Percentiles rank a stretch among this genome's conserved stretches.
Conservation (phyloP, 2,329 filamentous ascomycete species). For the Truncatella angustata region DNA sequence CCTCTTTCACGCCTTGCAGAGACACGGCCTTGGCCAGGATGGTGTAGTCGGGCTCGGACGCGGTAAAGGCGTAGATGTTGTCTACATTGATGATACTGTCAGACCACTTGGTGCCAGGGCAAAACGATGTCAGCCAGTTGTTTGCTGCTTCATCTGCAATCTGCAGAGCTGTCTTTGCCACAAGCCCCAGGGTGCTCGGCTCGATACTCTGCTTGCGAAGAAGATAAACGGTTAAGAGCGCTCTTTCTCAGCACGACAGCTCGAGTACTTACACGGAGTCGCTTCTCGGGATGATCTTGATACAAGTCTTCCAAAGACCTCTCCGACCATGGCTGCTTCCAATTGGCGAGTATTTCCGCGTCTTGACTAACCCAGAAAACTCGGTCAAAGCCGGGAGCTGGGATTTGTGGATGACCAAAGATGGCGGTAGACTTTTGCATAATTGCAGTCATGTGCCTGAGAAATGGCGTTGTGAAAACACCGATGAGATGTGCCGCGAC, state of each 20-base stretch:
- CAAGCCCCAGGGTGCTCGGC: slow-evolving; percentile 6
- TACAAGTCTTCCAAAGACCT: slow-evolving; percentile 20
- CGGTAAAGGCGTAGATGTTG: slow-evolving; percentile 11
- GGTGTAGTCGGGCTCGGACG: slow-evolving; percentile 1
- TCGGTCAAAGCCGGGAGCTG: background rate
- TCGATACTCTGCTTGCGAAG: too few relatives aligned
- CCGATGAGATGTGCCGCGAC: too few relatives aligned
- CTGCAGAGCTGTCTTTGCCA: slow-evolving; percentile 11
- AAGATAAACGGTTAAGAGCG: too few relatives aligned
- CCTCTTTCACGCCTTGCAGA: slow-evolving; percentile 6
- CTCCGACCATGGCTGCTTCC: background rate
- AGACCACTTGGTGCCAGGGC: slow-evolving; percentile 13
- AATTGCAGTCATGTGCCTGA: too few relatives aligned
- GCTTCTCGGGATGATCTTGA: slow-evolving; percentile 17
- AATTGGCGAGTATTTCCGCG: background rate
- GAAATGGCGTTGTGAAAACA: too few relatives aligned
- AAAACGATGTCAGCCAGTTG: slow-evolving; percentile 20
- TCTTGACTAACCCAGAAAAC: background rate
- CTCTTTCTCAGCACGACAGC: too few relatives aligned
- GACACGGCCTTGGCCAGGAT: slow-evolving; percentile 3
- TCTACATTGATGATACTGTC: slow-evolving; percentile 1
- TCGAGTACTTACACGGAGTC: too few relatives aligned
- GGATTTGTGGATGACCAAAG: background rate
- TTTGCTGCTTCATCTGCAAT: slow-evolving; percentile 16
- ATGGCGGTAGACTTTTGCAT: too few relatives aligned